These are phyloP conservation scores for Cladophialophora chaetospira DNA, from an alignment of 2,329 filamentous ascomycete genomes.

Conservation along the genomic window DNA sequence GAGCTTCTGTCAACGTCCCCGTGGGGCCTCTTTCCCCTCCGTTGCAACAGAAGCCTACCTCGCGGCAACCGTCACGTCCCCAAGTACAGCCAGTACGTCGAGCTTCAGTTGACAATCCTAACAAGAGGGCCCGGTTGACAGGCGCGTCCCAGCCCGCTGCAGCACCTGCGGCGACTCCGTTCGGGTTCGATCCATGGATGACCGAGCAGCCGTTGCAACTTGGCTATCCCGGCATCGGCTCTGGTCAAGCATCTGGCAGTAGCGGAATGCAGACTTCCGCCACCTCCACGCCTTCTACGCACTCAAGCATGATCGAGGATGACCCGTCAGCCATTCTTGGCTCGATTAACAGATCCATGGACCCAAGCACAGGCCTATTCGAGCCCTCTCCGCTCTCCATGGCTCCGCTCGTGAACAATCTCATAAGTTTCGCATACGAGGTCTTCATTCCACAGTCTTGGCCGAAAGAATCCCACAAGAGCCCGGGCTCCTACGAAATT, in stretches of 20 bases:
- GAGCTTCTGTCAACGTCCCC: slow-evolving; percentile 29
- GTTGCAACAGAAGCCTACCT: slow-evolving; percentile 5
- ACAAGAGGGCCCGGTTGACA: slow-evolving; percentile 15
- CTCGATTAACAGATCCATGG: slow-evolving; percentile 12
- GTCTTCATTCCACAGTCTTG: slow-evolving; percentile 28
- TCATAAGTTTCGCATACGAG: slow-evolving; percentile 30
- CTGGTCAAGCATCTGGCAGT: slow-evolving; percentile 12
- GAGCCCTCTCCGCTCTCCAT: slow-evolving; percentile 13
- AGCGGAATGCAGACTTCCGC: slow-evolving; percentile 14
- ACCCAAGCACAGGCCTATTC: slow-evolving; percentile 12
- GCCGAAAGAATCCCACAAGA: slow-evolving; percentile 26
- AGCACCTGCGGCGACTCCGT: slow-evolving; percentile 10
- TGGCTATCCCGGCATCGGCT: slow-evolving; percentile 24
- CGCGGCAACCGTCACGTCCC: slow-evolving; percentile 9
- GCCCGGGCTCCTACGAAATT: slow-evolving; percentile 23
- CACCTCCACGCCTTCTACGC: slow-evolving; percentile 22
- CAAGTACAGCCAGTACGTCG: slow-evolving; percentile 23
- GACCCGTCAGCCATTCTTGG: slow-evolving; percentile 15
- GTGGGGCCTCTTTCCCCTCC: slow-evolving; percentile 23
- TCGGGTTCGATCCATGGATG: slow-evolving; percentile 28
- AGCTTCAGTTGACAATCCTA: slow-evolving; percentile 14
- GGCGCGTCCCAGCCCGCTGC: slow-evolving; percentile 11
- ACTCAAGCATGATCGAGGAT: slow-evolving; percentile 23
- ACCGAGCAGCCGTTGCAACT: slow-evolving; percentile 25
- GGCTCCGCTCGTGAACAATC: slow-evolving; percentile 22